These are phyloP conservation scores for Tylopilus orsonianus DNA, from an alignment of 1,284 basidiomycete species.

Conservation along the genomic window DNA sequence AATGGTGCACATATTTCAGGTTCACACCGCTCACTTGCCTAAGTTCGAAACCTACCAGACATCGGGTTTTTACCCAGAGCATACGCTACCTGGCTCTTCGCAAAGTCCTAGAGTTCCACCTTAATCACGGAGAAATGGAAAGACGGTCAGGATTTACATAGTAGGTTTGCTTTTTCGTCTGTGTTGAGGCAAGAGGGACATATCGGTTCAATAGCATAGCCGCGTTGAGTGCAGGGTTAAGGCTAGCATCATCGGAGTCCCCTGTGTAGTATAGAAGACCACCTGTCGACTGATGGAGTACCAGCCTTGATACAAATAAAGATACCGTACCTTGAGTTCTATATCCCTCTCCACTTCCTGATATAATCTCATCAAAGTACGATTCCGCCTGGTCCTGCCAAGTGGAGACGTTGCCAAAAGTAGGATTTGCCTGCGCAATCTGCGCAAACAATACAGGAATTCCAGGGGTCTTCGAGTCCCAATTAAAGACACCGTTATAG, in stretches of 20 bases:
- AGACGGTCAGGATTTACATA: constrained; percentile 40
- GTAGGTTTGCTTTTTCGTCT: constrained; percentile 61
- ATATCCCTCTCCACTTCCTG: constrained; percentile 51
- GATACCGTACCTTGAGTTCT: constrained; percentile 49
- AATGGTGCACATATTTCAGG: constrained; percentile 3
- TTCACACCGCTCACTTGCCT: neutral
- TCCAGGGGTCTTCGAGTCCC: constrained; percentile 83
- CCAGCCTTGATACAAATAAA: constrained; percentile 2
- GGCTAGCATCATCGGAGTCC: constrained; percentile 74
- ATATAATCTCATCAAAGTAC: constrained; percentile 76
- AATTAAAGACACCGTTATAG: constrained; percentile 74
- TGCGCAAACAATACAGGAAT: constrained; percentile 74
- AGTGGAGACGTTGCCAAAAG: constrained; percentile 52
- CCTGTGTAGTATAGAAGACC: constrained; percentile 80
- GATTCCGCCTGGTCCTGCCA: constrained; percentile 76
- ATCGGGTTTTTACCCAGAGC: constrained; percentile 85
- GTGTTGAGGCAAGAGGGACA: constrained; percentile 66
- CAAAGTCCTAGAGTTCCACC: constrained; percentile 52
- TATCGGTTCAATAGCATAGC: constrained; percentile 82
- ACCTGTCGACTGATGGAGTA: constrained; percentile 41
- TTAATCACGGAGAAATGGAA: constrained; percentile 12
- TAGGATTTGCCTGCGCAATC: constrained; percentile 53
- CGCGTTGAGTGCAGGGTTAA: constrained; percentile 85
- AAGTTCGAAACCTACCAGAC: constrained; percentile 45
- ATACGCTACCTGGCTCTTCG: constrained; percentile 78